Percentiles rank a stretch among this genome's conserved stretches.
These are phyloP conservation scores for Alternaria panax DNA, from an alignment of 2,329 filamentous ascomycete species.

Conservation along the genomic window DNA sequence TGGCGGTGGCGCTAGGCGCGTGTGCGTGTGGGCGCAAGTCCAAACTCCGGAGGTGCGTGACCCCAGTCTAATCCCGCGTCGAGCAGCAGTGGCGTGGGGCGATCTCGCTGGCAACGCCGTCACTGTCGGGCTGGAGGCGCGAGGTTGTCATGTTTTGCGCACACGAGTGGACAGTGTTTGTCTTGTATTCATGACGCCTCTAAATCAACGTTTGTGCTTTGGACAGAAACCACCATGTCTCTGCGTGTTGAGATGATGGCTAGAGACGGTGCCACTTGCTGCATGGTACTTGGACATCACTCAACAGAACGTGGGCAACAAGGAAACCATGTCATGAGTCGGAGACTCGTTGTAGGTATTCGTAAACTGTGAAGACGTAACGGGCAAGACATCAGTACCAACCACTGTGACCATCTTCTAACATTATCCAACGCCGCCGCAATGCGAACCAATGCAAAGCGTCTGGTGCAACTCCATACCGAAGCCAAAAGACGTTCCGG, in stretches of 20 bases:
- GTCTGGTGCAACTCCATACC: conserved; percentile 11
- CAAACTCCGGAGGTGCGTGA: background rate
- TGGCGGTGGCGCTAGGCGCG: conserved; percentile 1
- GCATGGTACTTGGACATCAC: background rate
- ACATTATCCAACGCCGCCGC: conserved; percentile 15
- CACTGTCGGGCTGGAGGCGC: background rate
- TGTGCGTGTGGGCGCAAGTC: background rate
- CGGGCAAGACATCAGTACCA: background rate
- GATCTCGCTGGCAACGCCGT: background rate
- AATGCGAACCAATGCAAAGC: conserved; percentile 10
- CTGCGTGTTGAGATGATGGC: background rate
- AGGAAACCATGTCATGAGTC: background rate
- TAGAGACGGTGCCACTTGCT: background rate
- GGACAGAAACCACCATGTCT: background rate
- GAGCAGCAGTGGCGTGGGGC: conserved; percentile 15
- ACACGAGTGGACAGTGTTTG: background rate
- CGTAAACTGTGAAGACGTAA: background rate
- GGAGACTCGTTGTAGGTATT: background rate
- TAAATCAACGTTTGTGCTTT: background rate
- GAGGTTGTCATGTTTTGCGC: background rate
- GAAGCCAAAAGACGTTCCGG: background rate
- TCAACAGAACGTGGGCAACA: background rate
- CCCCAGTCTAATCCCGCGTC: conserved; percentile 8
- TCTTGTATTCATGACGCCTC: background rate
- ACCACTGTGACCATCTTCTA: background rate